Base-by-base conservation (phyloP, 176 grass and related monocot genomes). In the Oryza officinalis region DNA sequence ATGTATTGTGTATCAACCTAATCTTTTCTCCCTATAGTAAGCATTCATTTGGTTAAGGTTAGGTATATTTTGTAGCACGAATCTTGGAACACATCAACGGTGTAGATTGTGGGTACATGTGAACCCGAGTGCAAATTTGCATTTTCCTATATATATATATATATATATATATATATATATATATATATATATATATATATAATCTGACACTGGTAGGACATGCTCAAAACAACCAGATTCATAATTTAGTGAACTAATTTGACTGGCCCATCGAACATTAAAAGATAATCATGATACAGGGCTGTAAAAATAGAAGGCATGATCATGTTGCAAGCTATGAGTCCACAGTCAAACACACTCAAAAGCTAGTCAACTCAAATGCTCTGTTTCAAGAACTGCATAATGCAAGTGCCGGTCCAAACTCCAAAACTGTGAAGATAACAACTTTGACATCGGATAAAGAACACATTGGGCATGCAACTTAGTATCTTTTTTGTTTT, bases 161-260 rank as follows among this genome's bases (percentile, higher is more conserved):
- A n/a, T n/a, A n/a, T n/a, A n/a, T n/a, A n/a, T n/a, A n/a, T n/a
- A n/a, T n/a, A n/a, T n/a, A n/a, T n/a, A n/a, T n/a, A n/a, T n/a
- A n/a, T n/a, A n/a, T n/a, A n/a, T n/a, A n/a, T n/a, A n/a, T n/a
- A n/a, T n/a, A n/a, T n/a, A n/a, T n/a, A n/a, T n/a, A n/a, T n/a
- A n/a, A n/a, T n/a, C n/a, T n/a, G 7, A 59, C 27, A 83, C 50
- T 46, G 70, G 18, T 37, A 74, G 69, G 57, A 49, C 70, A 65
- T 20, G 7, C 17, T 47, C 46, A 50, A 27, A 82, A 49, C 30
- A 31, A 26, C 27, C 32, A 35, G 14, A 67, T 50, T 35, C 20
- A 23, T 64, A 61, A 31, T 14, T 66, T 75, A 17, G 31, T 41
- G 30, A 27, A 31, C 44, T 80, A 54, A 37, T 13, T 13, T 1